Base-by-base conservation (phyloP, 495 filamentous ascomycete species). In the Chaetomium tenue region DNA sequence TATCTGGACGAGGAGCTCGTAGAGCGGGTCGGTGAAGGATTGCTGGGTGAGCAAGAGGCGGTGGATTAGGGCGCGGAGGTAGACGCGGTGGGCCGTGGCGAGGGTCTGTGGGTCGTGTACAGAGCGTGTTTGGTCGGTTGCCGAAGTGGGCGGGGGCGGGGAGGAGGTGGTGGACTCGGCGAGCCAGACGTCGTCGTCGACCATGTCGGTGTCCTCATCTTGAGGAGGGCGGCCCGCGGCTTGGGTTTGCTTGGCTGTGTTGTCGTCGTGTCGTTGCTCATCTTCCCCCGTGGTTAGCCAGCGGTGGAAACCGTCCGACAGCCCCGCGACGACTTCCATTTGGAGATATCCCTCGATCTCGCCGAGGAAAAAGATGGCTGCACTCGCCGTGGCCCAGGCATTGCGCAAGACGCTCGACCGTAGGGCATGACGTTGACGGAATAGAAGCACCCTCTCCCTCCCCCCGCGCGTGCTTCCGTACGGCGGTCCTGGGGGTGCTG, bases 321-420 rank as follows among this genome's bases (percentile, higher is more conserved):
- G 88, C 11, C 87, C 87, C 59, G 88, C 84, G 20, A 97, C 86
- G 1, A 97, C 88, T 72, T 97, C 92, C 3, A 90, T 91, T 71
- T 97, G 92, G 65, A 97, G 87, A 66, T 94, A 97, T 15, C 84
- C 86, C 61, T 91, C 89, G 15, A 89, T 85, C 66, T 97, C 92
- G 1, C 89, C 89, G 4, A 98, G 80, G 65, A 97, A 89, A 76
- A 96, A 96, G 1, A 93, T 81, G 0, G 91, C 89, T 4, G 91
- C 89, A 67, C 89, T 89, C 65, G 87, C 83, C 2, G 89, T 92
- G 3, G 92, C 92, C 93, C 94, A 98, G 0, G 93, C 82, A 23
- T 83, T 88, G 12, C 94, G 81, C 81, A 96, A 87, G 15, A 84
- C 81, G 40, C 78, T 77, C 18, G 81, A 79, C 47, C 93, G 81